phyloP scores from a whole-genome alignment of 2,329 filamentous ascomycete species.

The Lojkania enalia region DNA sequence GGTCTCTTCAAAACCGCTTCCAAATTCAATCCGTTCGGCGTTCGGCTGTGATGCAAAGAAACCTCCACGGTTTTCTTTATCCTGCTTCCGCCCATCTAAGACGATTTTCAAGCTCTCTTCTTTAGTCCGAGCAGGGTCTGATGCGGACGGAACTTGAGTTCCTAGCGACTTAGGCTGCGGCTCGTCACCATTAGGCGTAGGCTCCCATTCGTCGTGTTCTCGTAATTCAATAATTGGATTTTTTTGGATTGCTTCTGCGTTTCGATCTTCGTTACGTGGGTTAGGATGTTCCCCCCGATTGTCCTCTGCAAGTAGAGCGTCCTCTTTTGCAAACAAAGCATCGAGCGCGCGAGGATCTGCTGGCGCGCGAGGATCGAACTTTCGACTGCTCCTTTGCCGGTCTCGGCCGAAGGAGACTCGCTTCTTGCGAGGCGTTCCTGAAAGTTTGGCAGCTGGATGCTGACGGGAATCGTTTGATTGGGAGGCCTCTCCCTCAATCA shows the following conservation, averaged over 20 bases:
- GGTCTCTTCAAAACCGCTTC: constrained; percentile 39
- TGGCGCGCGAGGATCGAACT: constrained; percentile 32
- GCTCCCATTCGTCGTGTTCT: constrained; percentile 11
- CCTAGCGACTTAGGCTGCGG: too few species aligned
- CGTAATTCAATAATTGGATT: constrained; percentile 1
- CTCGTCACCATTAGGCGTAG: constrained; percentile 3
- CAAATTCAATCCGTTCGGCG: constrained; percentile 45
- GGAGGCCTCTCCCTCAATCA: constrained; percentile 30
- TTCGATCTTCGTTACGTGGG: constrained; percentile 7
- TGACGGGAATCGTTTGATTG: constrained; percentile 11
- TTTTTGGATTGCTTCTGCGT: constrained; percentile 2
- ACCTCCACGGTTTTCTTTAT: constrained; percentile 41
- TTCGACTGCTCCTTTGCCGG: constrained; percentile 33
- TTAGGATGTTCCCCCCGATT: too few species aligned
- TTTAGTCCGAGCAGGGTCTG: too few species aligned
- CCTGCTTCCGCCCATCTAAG: constrained; percentile 16
- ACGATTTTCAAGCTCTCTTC: too few species aligned
- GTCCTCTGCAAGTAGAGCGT: background rate
- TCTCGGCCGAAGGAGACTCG: constrained; percentile 32
- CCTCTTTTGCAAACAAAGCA: constrained; percentile 2
- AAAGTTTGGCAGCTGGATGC: constrained; percentile 6
- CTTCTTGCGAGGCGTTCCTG: constrained; percentile 26
- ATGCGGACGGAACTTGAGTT: too few species aligned
- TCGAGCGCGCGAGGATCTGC: constrained; percentile 27
- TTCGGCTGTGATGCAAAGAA: constrained; percentile 48